phyloP scores from a whole-genome alignment of 805 yeast species.

The Lipomyces yamanashiensis region DNA sequence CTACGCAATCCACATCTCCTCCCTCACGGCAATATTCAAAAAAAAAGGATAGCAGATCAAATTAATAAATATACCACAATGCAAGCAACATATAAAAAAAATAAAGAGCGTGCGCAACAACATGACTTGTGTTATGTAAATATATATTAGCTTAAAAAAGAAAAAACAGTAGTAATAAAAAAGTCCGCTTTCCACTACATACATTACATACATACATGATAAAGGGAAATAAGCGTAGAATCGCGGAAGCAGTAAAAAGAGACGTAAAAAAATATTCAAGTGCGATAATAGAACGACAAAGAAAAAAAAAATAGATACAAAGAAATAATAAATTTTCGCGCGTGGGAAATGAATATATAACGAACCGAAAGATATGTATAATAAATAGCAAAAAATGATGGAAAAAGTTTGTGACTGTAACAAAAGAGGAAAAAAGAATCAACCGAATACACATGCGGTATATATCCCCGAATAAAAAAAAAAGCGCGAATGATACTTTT shows the following conservation, averaged over 20 bases:
- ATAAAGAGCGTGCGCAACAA: background rate
- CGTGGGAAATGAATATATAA: background rate
- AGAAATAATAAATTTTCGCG: background rate
- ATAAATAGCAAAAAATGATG: background rate
- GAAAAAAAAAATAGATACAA: conserved; percentile 2
- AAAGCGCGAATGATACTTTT: conserved; percentile 1
- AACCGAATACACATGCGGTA: background rate
- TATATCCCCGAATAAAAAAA: conserved; percentile 1
- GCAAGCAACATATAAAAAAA: background rate
- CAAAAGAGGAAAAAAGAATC: background rate
- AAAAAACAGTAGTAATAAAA: background rate
- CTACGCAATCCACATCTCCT: too few relatives aligned
- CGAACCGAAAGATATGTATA: background rate
- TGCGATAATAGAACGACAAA: background rate
- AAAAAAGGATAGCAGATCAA: too few relatives aligned
- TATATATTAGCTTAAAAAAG: background rate
- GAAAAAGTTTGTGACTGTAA: background rate
- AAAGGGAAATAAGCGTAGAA: background rate
- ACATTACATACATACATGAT: background rate
- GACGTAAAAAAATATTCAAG: background rate
- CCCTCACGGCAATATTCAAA: too few relatives aligned
- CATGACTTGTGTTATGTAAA: too few relatives aligned
- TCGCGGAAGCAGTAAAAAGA: background rate
- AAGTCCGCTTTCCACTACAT: background rate
- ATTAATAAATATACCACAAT: too few relatives aligned